These are phyloP conservation scores for Skeletonema marinoi DNA, from an alignment of 108 stramenopile genomes.

Conservation along the genomic window DNA sequence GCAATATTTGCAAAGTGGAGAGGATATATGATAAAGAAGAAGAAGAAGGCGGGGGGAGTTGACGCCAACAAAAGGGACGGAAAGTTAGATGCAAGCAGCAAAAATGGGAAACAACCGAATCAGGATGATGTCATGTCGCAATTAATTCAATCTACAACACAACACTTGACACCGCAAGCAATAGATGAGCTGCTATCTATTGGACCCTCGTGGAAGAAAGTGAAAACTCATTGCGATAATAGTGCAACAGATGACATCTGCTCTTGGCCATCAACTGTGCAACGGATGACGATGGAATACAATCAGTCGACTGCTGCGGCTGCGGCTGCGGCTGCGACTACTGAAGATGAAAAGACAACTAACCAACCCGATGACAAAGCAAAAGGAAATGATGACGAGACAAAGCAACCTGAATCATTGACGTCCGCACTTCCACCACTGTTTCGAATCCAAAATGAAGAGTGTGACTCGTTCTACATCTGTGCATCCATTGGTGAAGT, in stretches of 20 bases:
- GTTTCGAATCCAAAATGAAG: constrained; percentile 31
- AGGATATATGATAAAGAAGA: constrained; percentile 17
- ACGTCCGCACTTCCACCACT: constrained; percentile 22
- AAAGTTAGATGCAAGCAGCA: not conserved
- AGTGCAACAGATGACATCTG: not conserved
- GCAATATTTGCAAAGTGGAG: constrained; percentile 78
- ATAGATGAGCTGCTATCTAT: constrained; percentile 45
- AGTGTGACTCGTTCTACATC: constrained; percentile 56
- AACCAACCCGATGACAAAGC: too few relatives aligned
- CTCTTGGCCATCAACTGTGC: constrained; percentile 33
- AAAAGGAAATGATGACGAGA: not conserved
- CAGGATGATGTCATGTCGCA: constrained; percentile 10
- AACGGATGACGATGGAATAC: constrained; percentile 45
- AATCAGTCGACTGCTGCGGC: constrained; percentile 10
- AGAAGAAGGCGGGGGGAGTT: constrained; percentile 12
- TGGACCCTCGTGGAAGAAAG: constrained; percentile 36
- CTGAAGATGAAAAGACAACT: too few relatives aligned
- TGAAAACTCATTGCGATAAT: constrained; percentile 20
- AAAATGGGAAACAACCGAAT: not conserved
- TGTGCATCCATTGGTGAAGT: constrained; percentile 63
- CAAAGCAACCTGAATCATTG: not conserved
- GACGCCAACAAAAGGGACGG: not conserved
- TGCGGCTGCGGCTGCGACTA: too few relatives aligned
- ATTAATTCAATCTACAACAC: constrained; percentile 19
- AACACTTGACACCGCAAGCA: constrained; percentile 28